Base-by-base conservation (phyloP, 352 stramenopile genomes). In the Phytophthora europaea region DNA sequence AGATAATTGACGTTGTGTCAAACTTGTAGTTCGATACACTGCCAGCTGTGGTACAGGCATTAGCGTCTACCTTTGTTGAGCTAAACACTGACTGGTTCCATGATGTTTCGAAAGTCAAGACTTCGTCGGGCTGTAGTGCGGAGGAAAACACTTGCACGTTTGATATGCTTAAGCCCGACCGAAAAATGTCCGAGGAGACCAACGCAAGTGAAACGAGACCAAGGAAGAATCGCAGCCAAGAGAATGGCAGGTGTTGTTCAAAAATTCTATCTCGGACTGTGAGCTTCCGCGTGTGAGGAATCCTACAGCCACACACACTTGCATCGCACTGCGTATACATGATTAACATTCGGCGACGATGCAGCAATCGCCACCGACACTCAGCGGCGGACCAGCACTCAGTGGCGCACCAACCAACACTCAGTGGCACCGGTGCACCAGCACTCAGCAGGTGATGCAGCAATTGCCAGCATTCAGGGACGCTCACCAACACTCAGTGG, bases 21-120 rank as follows among this genome's bases (percentile, higher is more conserved):
- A 70, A 79, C 48, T 81, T 81, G 70, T 81, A 81, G 57, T 38
- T 73, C 74, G 70, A 79, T 0, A 78, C 53, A 2, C 63, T 55
- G 6, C 51, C 57, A 0, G 48, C 67, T 5, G 16, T 15, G 15
- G 38, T 65, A 22, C 40, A 22, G 16, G 7, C n/a, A 20, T 2
- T 18, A 12, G 61, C 51, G n/a, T 75, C 60, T 4, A 15, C 16
- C 22, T 56, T 69, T 3, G 59, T 73, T 22, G 48, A 16, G 18
- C 45, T 50, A 52, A 73, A 65, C 15, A 73, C 67, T 1, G 67
- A 65, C 36, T 73, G 61, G 36, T 65, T 73, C 67, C 67, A 73
- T 0, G 67, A 61, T 28, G 67, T 63, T 16, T 59, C 53, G 23
- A 65, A 68, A 51, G 18, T 55, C 33, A 78, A 1, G 13, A 70